phyloP scores from a whole-genome alignment of 2,329 filamentous ascomycete species.

The Monilinia fructigena region DNA sequence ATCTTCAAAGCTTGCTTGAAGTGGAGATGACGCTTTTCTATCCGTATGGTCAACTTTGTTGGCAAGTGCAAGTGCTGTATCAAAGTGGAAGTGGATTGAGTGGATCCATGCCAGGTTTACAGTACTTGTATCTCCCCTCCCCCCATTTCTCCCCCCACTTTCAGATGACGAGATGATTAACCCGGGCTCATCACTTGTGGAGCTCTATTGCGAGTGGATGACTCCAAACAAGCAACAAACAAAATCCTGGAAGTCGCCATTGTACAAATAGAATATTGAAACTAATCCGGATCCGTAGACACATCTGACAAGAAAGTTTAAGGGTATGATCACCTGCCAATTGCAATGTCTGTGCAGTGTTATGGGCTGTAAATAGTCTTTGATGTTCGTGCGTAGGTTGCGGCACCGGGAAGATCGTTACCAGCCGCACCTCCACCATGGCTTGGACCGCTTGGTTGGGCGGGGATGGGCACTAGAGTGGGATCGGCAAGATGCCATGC shows the following conservation, averaged over 20 bases:
- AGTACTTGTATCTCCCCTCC: neutral
- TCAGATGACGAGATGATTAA: conserved; percentile 18
- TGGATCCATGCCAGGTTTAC: conserved; percentile 9
- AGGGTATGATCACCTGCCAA: conserved; percentile 6
- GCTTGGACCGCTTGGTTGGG: neutral
- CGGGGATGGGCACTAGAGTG: conserved; percentile 5
- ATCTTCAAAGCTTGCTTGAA: neutral
- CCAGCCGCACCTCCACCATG: conserved; percentile 4
- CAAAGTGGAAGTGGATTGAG: neutral
- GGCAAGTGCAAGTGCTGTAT: conserved; percentile 8
- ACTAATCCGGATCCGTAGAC: neutral
- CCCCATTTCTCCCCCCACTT: neutral
- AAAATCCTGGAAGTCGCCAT: neutral
- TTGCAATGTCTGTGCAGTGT: conserved; percentile 8
- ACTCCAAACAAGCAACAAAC: neutral
- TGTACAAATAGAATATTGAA: neutral
- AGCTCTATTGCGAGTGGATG: neutral
- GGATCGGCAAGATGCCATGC: conserved; percentile 8
- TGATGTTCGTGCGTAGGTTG: conserved; percentile 3
- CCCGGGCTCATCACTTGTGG: conserved; percentile 1
- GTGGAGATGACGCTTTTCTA: conserved; percentile 12
- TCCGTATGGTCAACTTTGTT: conserved; percentile 5
- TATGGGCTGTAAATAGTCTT: conserved; percentile 7
- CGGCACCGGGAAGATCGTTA: conserved; percentile 15
- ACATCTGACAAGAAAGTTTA: conserved; percentile 6